Percentiles rank a stretch among this genome's conserved stretches.
These are phyloP conservation scores for Ustilago shanxiensis DNA, from an alignment of 1,284 basidiomycete species.

Conservation along the genomic window DNA sequence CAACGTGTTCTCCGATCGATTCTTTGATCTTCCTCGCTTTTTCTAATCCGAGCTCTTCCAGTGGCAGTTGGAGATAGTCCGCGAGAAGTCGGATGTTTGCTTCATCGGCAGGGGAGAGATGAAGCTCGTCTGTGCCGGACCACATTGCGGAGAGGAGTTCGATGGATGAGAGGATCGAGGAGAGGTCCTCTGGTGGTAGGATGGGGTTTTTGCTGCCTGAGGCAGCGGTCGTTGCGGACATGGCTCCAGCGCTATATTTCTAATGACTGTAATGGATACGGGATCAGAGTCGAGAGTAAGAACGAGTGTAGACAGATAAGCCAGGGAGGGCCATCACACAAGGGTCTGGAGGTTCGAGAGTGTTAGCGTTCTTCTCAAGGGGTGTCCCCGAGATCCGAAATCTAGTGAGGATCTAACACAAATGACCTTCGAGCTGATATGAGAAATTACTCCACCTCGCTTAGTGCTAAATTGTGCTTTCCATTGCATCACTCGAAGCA, in stretches of 20 bases:
- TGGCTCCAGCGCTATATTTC: neutral
- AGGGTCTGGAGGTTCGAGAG: neutral
- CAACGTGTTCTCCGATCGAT: constrained; percentile 22
- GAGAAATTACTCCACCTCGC: constrained; percentile 16
- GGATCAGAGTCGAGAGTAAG: neutral
- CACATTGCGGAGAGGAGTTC: constrained; percentile 58
- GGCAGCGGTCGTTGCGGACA: neutral
- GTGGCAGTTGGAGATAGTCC: constrained; percentile 37
- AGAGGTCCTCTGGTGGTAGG: constrained; percentile 42
- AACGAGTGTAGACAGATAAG: neutral
- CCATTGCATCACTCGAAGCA: constrained; percentile 6
- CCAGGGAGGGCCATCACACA: neutral
- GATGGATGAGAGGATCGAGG: constrained; percentile 24
- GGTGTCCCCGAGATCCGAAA: constrained; percentile 13
- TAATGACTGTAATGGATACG: neutral
- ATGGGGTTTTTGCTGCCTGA: constrained; percentile 11
- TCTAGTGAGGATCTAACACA: neutral
- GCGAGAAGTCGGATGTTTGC: constrained; percentile 12
- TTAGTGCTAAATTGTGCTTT: neutral
- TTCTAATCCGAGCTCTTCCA: constrained; percentile 24
- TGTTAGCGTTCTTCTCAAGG: neutral
- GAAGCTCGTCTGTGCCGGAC: constrained; percentile 41
- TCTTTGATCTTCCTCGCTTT: constrained; percentile 28
- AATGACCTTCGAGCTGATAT: neutral
- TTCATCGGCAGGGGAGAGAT: constrained; percentile 18